phyloP scores from a whole-genome alignment of 164 flowering plant species.

The Annona cherimola region DNA sequence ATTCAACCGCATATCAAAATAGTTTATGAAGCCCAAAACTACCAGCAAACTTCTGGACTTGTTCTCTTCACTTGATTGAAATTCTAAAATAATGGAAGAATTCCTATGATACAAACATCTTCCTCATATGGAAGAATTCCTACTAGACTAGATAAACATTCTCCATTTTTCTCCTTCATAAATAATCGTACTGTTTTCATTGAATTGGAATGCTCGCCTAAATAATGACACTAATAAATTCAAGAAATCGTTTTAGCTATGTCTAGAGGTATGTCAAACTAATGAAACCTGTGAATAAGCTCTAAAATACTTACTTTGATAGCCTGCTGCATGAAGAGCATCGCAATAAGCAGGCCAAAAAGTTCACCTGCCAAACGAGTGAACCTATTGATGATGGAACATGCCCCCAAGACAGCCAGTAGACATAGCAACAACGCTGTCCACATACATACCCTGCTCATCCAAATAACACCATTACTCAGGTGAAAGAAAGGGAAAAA shows the following conservation, averaged over 20 bases:
- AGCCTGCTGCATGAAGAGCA: slow-evolving; percentile 96
- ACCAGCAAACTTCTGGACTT: not conserved
- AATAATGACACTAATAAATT: too few species aligned
- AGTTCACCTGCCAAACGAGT: slow-evolving; percentile 90
- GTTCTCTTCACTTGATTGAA: not conserved
- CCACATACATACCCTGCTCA: slow-evolving; percentile 89
- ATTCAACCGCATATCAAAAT: not conserved
- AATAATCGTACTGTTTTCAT: not conserved
- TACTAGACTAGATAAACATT: not conserved
- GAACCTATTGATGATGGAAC: slow-evolving; percentile 85
- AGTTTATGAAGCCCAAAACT: not conserved
- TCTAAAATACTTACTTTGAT: slow-evolving; percentile 47
- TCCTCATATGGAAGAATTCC: not conserved
- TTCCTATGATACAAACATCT: not conserved
- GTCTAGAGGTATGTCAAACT: not conserved
- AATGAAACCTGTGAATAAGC: not conserved
- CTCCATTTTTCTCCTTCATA: not conserved
- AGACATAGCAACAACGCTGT: slow-evolving; percentile 65
- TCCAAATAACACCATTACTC: not conserved
- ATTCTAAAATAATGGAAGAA: not conserved
- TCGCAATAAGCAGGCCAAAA: slow-evolving; percentile 84
- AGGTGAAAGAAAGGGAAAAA: not conserved
- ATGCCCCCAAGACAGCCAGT: slow-evolving; percentile 73
- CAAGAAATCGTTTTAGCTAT: not conserved
- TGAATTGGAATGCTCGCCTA: not conserved